Evolutionary conservation across 2,329 filamentous ascomycete genomes (phyloP).

Genomic region (Colletotrichum lentis): DNA sequence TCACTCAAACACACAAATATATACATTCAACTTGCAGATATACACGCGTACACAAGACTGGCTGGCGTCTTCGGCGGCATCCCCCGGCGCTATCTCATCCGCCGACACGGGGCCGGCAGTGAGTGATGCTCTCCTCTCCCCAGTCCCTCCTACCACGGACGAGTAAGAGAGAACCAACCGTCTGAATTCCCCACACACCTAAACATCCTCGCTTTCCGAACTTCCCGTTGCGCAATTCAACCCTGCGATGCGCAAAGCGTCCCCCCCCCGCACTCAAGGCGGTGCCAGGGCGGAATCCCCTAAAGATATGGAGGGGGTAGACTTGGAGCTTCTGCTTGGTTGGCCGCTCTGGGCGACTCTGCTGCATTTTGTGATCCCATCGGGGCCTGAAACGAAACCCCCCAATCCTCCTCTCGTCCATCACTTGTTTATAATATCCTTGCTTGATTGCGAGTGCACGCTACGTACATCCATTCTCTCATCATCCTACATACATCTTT

Average conservation of each 20-base stretch:
- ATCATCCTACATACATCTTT: not conserved
- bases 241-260: slow-evolving; percentile 34
- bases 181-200: slow-evolving; percentile 1
- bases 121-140: not conserved
- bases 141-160: slow-evolving; percentile 4
- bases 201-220: slow-evolving; percentile 11
- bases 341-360: not conserved
- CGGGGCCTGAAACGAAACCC: slow-evolving; percentile 13
- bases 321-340: slow-evolving; percentile 2
- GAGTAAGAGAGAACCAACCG: slow-evolving; percentile 8
- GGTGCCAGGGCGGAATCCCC: not conserved
- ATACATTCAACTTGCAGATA: too few relatives aligned
- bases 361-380: not conserved
- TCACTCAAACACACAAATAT: too few relatives aligned
- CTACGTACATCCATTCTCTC: too few relatives aligned
- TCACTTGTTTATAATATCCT: not conserved
- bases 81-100: not conserved
- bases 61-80: not conserved
- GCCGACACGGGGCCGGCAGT: slow-evolving; percentile 33
- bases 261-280: slow-evolving; percentile 7
- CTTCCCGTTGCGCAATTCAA: slow-evolving; percentile 35
- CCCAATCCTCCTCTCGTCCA: not conserved
- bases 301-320: slow-evolving; percentile 7
- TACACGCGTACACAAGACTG: too few relatives aligned
- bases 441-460: not conserved